Base-by-base conservation (phyloP, 768 basidiomycete species). In the Scleroderma bovista region DNA sequence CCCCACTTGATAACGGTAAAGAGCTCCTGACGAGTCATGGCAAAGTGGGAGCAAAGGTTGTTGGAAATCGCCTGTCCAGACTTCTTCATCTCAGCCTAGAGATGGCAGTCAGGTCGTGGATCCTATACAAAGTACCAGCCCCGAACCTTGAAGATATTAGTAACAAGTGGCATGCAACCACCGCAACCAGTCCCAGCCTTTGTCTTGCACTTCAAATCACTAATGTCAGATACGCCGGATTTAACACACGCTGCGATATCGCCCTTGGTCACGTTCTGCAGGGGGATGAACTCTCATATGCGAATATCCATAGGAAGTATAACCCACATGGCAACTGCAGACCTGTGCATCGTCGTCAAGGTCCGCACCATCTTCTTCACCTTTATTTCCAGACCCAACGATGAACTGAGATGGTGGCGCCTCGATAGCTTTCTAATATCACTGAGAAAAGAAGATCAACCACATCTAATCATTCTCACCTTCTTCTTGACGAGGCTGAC, bases 151-250 rank as follows among this genome's bases (percentile, higher is more conserved):
- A 73, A 69, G 23, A 71, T 67, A 51, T 57, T 70, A 22, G 71
- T 74, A 19, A 62, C 57, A 37, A 86, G 68, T 3, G 86, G 86
- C 49, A 84, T 67, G 58, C 85, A 88, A 40, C 86, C 87, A 38
- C 86, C 85, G 54, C 86, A 88, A 2, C 86, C 86, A 1, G 80
- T 80, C 4, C 84, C 84, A 6, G 74, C 79, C 62, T 88, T 89
- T 6, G 86, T 87, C 63, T 79, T 79, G 24, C 64, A 55, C 63
- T 86, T 87, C 55, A 88, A 64, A 40, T 74, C 77, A 3, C 60
- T 70, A n/a, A 88, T 58, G 7, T 64, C 70, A 42, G 74, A 74
- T 1, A 68, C 59, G 2, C 82, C 84, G 0, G 69, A 68, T 56
- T 72, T 71, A 49, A 86, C 70, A 48, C 77, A 79, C 48, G 69